Percentiles rank a stretch among this genome's conserved stretches.
These are phyloP conservation scores for Gamsiella multidivaricata DNA, from an alignment of 192 early-diverging fungal species.

Conservation along the genomic window DNA sequence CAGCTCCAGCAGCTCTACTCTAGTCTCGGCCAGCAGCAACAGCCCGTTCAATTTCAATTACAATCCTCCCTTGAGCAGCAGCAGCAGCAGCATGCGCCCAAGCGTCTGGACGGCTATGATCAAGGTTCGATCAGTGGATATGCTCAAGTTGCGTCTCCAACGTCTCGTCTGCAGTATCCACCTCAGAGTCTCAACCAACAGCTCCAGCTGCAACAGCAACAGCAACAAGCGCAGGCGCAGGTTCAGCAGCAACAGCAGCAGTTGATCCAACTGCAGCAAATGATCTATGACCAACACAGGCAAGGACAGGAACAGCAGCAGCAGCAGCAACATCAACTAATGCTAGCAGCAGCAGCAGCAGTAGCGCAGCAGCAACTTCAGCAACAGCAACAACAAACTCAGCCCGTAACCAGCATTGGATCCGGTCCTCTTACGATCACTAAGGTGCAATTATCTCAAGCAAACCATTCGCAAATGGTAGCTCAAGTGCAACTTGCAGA, in stretches of 20 bases:
- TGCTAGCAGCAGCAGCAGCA: slow-evolving; percentile 28
- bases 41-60: slow-evolving; percentile 18
- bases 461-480: slow-evolving; percentile 23
- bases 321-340: slow-evolving; percentile 50
- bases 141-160: slow-evolving; percentile 13
- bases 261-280: slow-evolving; percentile 55
- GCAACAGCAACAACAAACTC: slow-evolving; percentile 28
- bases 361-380: slow-evolving; percentile 54
- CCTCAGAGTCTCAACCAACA: slow-evolving; percentile 29
- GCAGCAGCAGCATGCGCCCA: slow-evolving; percentile 12
- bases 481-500: slow-evolving; percentile 45
- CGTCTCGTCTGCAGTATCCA: slow-evolving; percentile 33
- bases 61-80: slow-evolving; percentile 25
- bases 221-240: slow-evolving; percentile 30
- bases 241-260: slow-evolving; percentile 61
- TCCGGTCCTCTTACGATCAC: slow-evolving; percentile 24
- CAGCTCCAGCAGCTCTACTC: slow-evolving; percentile 27
- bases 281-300: slow-evolving; percentile 56
- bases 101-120: not conserved
- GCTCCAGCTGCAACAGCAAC: slow-evolving; percentile 36
- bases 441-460: slow-evolving; percentile 34
- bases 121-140: slow-evolving; percentile 21
- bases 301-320: slow-evolving; percentile 58
- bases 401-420: slow-evolving; percentile 18
- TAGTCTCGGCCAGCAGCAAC: slow-evolving; percentile 15